Evolutionary conservation across 2,329 filamentous ascomycete genomes (phyloP).

Genomic region (Ciborinia camelliae): DNA sequence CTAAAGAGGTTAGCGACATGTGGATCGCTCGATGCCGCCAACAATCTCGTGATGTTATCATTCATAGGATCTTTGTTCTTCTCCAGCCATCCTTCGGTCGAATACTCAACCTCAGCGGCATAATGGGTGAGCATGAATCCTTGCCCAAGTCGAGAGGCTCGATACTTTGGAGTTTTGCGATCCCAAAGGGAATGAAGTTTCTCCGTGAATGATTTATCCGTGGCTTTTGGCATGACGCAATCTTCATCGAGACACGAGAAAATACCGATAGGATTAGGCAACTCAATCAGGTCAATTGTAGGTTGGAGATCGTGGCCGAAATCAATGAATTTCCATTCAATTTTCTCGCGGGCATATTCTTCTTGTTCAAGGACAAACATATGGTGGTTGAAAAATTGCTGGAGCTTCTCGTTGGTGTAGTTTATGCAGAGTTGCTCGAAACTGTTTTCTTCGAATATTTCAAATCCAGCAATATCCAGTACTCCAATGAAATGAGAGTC

Average conservation of each 20-base stretch:
- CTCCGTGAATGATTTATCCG: conserved; percentile 94
- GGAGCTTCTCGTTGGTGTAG: conserved; percentile 98
- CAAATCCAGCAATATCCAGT: conserved; percentile 97
- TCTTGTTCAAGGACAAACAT: conserved; percentile 99
- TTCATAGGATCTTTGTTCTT: conserved; percentile 99
- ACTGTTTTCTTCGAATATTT: conserved; percentile 97
- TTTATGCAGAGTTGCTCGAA: conserved; percentile 99
- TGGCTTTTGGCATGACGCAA: conserved; percentile 98
- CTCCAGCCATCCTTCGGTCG: conserved; percentile 90
- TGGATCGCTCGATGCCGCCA: conserved; percentile 76
- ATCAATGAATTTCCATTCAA: conserved; percentile 99
- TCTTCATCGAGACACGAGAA: conserved; percentile 98
- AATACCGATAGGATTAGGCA: conserved; percentile 95
- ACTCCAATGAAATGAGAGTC: conserved; percentile 97
- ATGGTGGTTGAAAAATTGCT: conserved; percentile 99
- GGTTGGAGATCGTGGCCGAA: conserved; percentile 96
- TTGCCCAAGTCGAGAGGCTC: conserved; percentile 79
- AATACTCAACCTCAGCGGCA: conserved; percentile 95
- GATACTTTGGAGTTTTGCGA: conserved; percentile 91
- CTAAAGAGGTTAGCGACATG: conserved; percentile 82
- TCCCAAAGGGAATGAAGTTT: conserved; percentile 98
- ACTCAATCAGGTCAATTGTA: conserved; percentile 94
- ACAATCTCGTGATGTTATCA: conserved; percentile 88
- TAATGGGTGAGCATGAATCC: conserved; percentile 97
- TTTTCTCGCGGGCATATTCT: conserved; percentile 94